Conservation (phyloP, 2,329 filamentous ascomycete species). For the Clonostachys chloroleuca region DNA sequence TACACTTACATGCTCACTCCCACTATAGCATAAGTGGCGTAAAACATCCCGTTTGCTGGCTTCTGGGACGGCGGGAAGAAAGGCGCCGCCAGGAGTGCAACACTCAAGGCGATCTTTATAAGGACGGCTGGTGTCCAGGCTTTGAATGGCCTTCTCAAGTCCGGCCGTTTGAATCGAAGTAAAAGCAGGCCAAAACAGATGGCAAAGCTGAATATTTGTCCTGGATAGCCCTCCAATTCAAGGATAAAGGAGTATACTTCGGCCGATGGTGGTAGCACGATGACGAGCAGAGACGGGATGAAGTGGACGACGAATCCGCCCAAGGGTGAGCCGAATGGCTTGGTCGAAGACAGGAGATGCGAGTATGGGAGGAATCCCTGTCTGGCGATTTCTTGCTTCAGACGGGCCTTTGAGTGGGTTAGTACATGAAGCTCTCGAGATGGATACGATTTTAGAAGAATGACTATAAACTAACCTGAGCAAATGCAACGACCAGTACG, state of each 20-base stretch:
- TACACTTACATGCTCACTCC: constrained; percentile 46
- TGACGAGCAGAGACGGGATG: constrained; percentile 63
- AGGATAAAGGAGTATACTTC: constrained; percentile 71
- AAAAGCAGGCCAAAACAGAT: constrained; percentile 54
- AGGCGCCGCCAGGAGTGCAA: constrained; percentile 53
- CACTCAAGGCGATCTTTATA: constrained; percentile 46
- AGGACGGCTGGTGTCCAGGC: constrained; percentile 59
- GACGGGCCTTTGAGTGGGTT: constrained; percentile 44
- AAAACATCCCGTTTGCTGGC: constrained; percentile 39
- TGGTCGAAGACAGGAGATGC: constrained; percentile 54
- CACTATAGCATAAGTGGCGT: constrained; percentile 49
- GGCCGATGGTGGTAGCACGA: constrained; percentile 57
- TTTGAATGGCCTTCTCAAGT: constrained; percentile 59
- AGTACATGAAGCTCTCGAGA: not conserved
- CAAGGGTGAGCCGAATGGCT: constrained; percentile 62
- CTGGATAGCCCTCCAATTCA: constrained; percentile 67
- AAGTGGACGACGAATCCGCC: constrained; percentile 67
- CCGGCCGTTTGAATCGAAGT: constrained; percentile 54
- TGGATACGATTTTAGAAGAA: not conserved
- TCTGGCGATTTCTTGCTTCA: constrained; percentile 69
- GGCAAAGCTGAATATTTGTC: constrained; percentile 54
- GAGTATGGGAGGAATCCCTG: constrained; percentile 67
- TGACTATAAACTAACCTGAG: constrained; percentile 43
- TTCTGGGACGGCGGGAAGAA: constrained; percentile 55
- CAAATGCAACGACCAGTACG: constrained; percentile 69